Conservation (phyloP, 257 asterid species). For the Penstemon eatonii region DNA sequence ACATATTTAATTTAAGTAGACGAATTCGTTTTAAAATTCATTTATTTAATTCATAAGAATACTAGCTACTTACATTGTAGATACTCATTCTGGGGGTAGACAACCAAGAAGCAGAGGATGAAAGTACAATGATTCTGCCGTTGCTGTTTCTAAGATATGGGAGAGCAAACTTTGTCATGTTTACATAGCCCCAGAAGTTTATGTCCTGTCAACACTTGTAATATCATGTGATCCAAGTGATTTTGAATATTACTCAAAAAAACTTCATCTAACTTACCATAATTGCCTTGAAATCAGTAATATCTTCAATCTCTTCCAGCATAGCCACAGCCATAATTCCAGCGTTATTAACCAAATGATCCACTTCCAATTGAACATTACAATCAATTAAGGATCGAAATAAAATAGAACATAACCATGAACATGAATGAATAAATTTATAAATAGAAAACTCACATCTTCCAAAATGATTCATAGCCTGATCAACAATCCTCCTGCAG, state of each 20-base stretch:
- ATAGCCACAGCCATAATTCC: constrained; percentile 44
- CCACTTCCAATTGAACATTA: constrained; percentile 44
- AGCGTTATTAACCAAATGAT: constrained; percentile 65
- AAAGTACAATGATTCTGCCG: constrained; percentile 58
- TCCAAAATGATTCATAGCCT: constrained; percentile 59
- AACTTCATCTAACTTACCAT: constrained; percentile 34
- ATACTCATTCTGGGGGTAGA: constrained; percentile 64
- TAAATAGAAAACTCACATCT: constrained; percentile 34
- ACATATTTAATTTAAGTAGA: neutral
- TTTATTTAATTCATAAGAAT: no score
- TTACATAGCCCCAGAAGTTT: constrained; percentile 73
- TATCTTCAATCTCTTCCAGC: constrained; percentile 55
- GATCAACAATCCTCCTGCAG: constrained; percentile 51
- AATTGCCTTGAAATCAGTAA: constrained; percentile 39
- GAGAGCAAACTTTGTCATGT: constrained; percentile 52
- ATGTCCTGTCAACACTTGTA: constrained; percentile 43
- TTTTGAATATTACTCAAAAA: no score
- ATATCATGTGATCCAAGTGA: no score
- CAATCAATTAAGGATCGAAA: neutral
- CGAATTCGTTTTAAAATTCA: no score
- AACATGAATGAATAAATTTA: neutral
- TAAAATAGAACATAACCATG: neutral
- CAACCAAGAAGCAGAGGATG: constrained; percentile 60
- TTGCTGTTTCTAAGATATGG: constrained; percentile 58
- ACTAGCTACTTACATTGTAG: constrained; percentile 51